Evolutionary conservation across 164 flowering plant genomes (phyloP).

Genomic region (Kalanchoe fedtschenkoi): DNA sequence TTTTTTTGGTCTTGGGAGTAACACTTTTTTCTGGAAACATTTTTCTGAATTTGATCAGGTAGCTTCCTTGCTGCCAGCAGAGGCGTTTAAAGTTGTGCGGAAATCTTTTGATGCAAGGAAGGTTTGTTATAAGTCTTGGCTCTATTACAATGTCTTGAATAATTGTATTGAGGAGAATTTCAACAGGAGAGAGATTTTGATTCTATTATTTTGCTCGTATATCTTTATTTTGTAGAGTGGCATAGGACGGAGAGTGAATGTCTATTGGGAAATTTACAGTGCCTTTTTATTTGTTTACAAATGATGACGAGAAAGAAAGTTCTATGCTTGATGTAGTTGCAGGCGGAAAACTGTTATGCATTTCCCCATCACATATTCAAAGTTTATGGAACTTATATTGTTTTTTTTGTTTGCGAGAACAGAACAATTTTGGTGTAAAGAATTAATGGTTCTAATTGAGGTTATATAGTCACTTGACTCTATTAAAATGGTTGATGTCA

Average conservation of each 20-base stretch:
- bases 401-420: neutral
- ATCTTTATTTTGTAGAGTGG: neutral
- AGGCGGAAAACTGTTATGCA: neutral
- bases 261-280: neutral
- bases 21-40: neutral
- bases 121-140: slow-evolving; percentile 27
- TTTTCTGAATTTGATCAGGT: slow-evolving; percentile 31
- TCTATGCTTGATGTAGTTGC: neutral
- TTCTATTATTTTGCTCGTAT: neutral
- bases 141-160: neutral
- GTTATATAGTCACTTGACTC: neutral
- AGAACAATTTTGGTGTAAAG: too few species aligned
- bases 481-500: neutral
- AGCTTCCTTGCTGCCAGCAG: slow-evolving; percentile 77
- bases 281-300: neutral
- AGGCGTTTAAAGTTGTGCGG: slow-evolving; percentile 68
- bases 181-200: too few species aligned
- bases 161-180: neutral
- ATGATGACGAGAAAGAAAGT: neutral
- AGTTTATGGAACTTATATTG: neutral
- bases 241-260: neutral
- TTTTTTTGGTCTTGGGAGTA: too few species aligned
- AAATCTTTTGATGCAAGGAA: slow-evolving; percentile 97
- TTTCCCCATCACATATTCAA: neutral
- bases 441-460: neutral